A percentile compares a stretch with the other conserved stretches of the same genome.
phyloP scores from a whole-genome alignment of 257 asterid species.

The Salvia hispanica region DNA sequence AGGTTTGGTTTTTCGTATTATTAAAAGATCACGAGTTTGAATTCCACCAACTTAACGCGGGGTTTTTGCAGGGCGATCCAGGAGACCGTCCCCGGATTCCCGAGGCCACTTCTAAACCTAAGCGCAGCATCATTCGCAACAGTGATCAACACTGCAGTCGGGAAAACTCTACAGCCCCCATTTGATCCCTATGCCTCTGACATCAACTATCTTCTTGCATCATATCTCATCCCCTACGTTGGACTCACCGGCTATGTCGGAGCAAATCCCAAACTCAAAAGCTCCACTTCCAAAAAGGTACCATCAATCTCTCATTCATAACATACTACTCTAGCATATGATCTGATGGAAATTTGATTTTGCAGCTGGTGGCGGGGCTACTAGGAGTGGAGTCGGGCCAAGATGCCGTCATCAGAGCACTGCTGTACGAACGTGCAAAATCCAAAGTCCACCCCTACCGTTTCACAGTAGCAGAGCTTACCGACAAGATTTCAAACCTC shows the following conservation, averaged over 20 bases:
- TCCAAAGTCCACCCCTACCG: conserved; percentile 46
- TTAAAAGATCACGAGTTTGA: not conserved
- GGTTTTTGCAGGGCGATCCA: conserved; percentile 67
- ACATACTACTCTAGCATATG: too few species aligned
- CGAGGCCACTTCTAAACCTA: conserved; percentile 69
- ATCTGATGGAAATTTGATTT: too few species aligned
- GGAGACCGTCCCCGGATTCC: conserved; percentile 62
- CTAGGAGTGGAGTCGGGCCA: conserved; percentile 74
- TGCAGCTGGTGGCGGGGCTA: conserved; percentile 65
- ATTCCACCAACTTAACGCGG: not conserved
- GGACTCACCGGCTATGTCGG: conserved; percentile 97
- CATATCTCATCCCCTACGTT: conserved; percentile 75
- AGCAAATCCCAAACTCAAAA: conserved; percentile 65
- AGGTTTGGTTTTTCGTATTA: conserved; percentile 39
- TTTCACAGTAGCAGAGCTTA: conserved; percentile 55
- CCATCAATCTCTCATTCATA: too few species aligned
- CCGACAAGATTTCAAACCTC: conserved; percentile 49
- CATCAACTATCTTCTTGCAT: conserved; percentile 74
- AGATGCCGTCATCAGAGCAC: conserved; percentile 58
- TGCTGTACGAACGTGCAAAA: conserved; percentile 49
- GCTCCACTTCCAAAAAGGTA: conserved; percentile 58
- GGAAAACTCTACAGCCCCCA: conserved; percentile 50
- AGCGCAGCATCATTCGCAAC: conserved; percentile 59
- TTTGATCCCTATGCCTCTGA: conserved; percentile 84
- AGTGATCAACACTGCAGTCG: conserved; percentile 61